phyloP scores from a whole-genome alignment of 495 filamentous ascomycete species.

The Penicillium bovifimosum region DNA sequence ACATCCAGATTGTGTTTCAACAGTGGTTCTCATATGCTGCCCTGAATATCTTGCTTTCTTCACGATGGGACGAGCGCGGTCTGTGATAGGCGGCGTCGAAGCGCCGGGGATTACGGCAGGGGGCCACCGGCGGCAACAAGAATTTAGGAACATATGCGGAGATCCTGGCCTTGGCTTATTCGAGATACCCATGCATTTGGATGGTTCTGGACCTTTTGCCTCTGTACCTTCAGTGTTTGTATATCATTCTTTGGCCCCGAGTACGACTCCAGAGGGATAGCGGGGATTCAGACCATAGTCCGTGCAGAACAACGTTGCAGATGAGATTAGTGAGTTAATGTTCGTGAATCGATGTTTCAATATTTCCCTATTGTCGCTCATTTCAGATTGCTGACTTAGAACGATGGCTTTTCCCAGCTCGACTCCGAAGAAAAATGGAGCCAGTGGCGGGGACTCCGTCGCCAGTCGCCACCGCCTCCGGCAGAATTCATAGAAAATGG shows the following conservation, averaged over 20 bases:
- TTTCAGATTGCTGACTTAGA: too few species aligned
- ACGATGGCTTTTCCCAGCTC: too few species aligned
- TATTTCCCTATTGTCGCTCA: too few species aligned
- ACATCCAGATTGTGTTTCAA: not conserved
- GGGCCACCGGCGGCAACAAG: conserved; percentile 12
- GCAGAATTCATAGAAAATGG: conserved; percentile 11
- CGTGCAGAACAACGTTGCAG: too few species aligned
- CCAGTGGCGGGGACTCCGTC: not conserved
- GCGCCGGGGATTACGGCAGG: conserved; percentile 15
- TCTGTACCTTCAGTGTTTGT: not conserved
- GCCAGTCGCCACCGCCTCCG: conserved; percentile 12
- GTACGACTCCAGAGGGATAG: not conserved
- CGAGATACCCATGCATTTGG: not conserved
- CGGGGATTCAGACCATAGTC: too few species aligned
- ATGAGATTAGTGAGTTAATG: too few species aligned
- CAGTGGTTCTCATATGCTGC: conserved; percentile 1
- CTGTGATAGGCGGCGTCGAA: conserved; percentile 21
- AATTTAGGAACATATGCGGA: not conserved
- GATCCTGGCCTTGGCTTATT: not conserved
- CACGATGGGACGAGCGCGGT: not conserved
- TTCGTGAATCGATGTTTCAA: too few species aligned
- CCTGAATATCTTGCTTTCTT: not conserved
- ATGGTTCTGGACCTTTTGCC: not conserved
- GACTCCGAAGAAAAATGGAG: conserved; percentile 1
- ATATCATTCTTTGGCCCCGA: not conserved